These are phyloP conservation scores for Calendula officinalis DNA, from an alignment of 129 eudicot genomes.

Conservation along the genomic window DNA sequence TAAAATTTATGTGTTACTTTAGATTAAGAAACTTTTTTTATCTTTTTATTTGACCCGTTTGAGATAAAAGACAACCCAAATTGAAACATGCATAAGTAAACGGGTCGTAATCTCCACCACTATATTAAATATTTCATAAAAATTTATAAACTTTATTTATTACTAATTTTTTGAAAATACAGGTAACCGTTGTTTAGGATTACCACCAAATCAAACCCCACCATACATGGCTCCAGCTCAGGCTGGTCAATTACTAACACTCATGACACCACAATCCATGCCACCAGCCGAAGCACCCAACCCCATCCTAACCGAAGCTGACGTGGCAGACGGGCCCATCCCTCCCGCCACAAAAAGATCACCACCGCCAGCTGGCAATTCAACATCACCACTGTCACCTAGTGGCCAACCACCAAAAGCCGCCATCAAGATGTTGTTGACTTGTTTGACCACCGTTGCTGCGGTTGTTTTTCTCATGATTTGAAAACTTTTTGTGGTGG, in stretches of 20 bases:
- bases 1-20: no score
- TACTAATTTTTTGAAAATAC: conserved; percentile 19
- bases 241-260: conserved; percentile 41
- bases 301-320: conserved; percentile 51
- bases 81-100: background rate
- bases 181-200: conserved; percentile 67
- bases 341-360: conserved; percentile 40
- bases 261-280: conserved; percentile 26
- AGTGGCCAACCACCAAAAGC: conserved; percentile 50
- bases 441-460: conserved; percentile 32
- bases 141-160: background rate
- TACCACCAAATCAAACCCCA: conserved; percentile 44
- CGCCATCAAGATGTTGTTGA: conserved; percentile 28
- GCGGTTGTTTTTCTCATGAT: conserved; percentile 31
- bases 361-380: conserved; percentile 34
- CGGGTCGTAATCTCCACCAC: background rate
- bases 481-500: conserved; percentile 10
- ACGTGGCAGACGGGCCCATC: conserved; percentile 63
- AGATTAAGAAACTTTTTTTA: background rate
- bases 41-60: background rate
- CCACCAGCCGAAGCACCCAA: conserved; percentile 82
- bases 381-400: conserved; percentile 37
- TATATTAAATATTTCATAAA: background rate
- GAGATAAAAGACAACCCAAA: background rate
- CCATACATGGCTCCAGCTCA: conserved; percentile 52